Base-by-base conservation (phyloP, 2,329 filamentous ascomycete species). In the Diaporthe eres region DNA sequence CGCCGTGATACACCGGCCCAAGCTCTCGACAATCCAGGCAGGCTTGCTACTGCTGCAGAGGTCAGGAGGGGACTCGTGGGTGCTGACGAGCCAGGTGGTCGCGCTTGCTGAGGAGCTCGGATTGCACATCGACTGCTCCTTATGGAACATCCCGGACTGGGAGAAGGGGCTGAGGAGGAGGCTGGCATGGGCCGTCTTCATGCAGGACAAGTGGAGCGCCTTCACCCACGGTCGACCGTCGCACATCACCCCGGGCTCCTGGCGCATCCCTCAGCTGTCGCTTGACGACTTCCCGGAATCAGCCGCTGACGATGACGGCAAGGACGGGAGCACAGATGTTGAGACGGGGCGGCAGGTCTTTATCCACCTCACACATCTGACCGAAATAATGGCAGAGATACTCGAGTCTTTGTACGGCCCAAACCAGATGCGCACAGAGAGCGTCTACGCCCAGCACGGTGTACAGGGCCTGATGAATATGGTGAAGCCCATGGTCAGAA, bases 181-280 rank as follows among this genome's bases (percentile, higher is more conserved):
- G 15, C 83, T 93, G 0, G 91, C 90, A 0, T 94, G 92, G 92
- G 91, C 88, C 2, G 82, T 92, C 0, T 93, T 88, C 78, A 91
- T 92, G 86, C 91, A 93, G 80, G 92, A 93, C 78, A 84, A 90
- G 84, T 98, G 95, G 95, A 94, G 94, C 22, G 93, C 95, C 2
- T 87, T 98, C 34, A 92, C 97, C 31, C 94, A 97, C 81, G 95
- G 95, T 61, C 92, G 95, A 13, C 95, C 95, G 0, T 97, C 95
- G 4, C 95, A 97, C 78, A 90, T 92, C 55, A 90, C 90, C 78
- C 83, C 86, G 25, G 85, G 87, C 68, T 91, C 97, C 83, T 98
- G 95, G 95, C 95, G 93, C 2, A 95, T 98, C 9, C 88, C 89
- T 74, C 82, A 87, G 9, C 88, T 95, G 25, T 88, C 86, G 6